Percentiles rank a stretch among this genome's conserved stretches.
Conservation (phyloP, 2,329 filamentous ascomycete species). For the Ceratocystis lukuohia region DNA sequence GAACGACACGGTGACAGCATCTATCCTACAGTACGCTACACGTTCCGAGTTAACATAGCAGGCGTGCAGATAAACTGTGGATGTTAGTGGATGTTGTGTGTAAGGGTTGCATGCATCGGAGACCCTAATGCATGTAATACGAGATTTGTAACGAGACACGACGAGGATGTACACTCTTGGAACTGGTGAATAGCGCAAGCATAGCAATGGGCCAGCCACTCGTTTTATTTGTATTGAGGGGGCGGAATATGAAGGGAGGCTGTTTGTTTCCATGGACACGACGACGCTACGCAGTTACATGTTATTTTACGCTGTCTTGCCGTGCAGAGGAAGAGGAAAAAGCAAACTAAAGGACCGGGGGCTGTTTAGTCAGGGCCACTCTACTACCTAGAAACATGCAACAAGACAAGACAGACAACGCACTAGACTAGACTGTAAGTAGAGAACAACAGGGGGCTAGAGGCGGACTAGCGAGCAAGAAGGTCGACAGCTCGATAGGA, state of each 20-base stretch:
- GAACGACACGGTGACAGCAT: neutral
- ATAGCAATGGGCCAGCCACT: neutral
- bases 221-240: neutral
- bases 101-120: neutral
- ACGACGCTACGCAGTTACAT: neutral
- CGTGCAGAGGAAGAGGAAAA: too few relatives aligned
- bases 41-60: neutral
- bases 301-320: neutral
- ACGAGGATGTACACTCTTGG: neutral
- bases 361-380: neutral
- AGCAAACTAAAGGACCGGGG: too few relatives aligned
- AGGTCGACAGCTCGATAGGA: neutral
- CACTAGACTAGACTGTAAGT: neutral
- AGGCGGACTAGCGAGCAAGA: neutral
- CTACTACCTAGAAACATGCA: neutral
- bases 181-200: neutral
- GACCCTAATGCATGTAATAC: slow-evolving; percentile 5
- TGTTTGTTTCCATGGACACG: neutral
- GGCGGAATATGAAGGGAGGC: neutral
- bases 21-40: neutral
- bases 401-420: neutral
- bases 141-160: neutral
- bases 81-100: neutral
- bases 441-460: slow-evolving; percentile 2
- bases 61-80: neutral